Conservation (phyloP, 129 eudicot species). For the Centaurea solstitialis region DNA sequence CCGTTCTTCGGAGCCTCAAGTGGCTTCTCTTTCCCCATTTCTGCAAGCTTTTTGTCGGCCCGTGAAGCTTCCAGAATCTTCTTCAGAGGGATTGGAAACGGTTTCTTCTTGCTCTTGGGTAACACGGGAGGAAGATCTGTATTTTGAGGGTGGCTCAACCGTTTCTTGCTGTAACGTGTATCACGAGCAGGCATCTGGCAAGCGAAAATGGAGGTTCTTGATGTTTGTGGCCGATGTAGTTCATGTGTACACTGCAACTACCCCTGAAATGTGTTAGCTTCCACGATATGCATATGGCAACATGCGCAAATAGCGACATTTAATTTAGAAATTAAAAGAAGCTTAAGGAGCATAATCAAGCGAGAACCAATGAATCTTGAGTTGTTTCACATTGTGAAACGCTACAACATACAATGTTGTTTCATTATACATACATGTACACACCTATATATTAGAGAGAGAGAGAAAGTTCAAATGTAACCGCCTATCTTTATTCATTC, state of each 20-base stretch:
- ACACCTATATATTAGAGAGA: too few relatives aligned
- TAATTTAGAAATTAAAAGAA: not conserved
- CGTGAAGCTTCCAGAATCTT: constrained; percentile 58
- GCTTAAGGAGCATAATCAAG: not conserved
- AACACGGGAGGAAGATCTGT: constrained; percentile 80
- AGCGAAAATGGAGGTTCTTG: constrained; percentile 34
- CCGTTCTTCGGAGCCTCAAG: constrained; percentile 95
- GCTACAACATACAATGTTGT: not conserved
- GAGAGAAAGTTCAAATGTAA: too few relatives aligned
- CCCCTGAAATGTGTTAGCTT: not conserved
- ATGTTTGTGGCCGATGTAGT: constrained; percentile 18
- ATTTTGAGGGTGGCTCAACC: constrained; percentile 55
- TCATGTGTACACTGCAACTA: constrained; percentile 46
- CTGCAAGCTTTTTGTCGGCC: constrained; percentile 83
- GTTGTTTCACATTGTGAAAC: not conserved
- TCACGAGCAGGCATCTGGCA: constrained; percentile 30
- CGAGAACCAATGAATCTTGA: not conserved
- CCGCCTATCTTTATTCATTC: too few relatives aligned
- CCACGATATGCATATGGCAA: not conserved
- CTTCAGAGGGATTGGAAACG: constrained; percentile 80
- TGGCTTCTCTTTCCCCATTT: constrained; percentile 83
- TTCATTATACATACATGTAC: not conserved
- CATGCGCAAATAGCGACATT: not conserved
- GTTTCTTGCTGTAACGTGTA: constrained; percentile 41
- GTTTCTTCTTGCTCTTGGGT: constrained; percentile 83